Evolutionary conservation across 2,329 filamentous ascomycete genomes (phyloP), one percentile per base, ranked within the genome.

Genomic region (Alternaria brassicicola): DNA sequence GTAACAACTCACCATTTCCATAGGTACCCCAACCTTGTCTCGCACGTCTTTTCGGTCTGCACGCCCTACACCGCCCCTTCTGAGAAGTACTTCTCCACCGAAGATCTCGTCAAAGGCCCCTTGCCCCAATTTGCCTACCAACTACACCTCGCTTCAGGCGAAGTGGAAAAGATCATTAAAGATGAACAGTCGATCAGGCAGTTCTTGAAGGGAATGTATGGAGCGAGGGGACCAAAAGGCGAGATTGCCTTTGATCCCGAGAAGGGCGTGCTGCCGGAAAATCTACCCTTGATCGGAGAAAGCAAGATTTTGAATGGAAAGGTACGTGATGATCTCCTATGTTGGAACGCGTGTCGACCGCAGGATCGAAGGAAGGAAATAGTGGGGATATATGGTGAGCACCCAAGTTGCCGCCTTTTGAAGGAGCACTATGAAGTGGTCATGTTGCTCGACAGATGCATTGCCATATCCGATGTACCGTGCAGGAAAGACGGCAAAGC

Each of bases 91-190:
- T 62, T 85, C 15, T 80, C 87, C 1, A 79, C 89, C 2, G 84
- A 89, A 68, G 78, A 84, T n/a, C 62, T 90, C 26, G 85, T 90
- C 42, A 80, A 81, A 41, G 79, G 65, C 71, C 82, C 53, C 70
- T 67, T 91, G 38, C 87, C 88, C 41, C 89, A 90, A 70, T 94
- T 96, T 72, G 83, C 79, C 13, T 99, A 99, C 78, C 94, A 97
- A 81, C 75, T 95, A 43, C 92, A 96, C 65, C 85, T 97, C 50
- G 85, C 83, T 1, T 87, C 88, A 19, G 86, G 87, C 0, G 87
- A 89, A 15, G 75, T 80, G 33, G 78, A 80, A 61, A 74, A 74
- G 59, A 66, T 55, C 31, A 69, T 80, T 59, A 82, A 83, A 23
- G 85, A 85, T 30, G 82, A 84, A 68, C 84, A 85, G 47, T 84